Conservation (phyloP, 1,139 yeast genomes). For the Candida pseudocylindracea region DNA sequence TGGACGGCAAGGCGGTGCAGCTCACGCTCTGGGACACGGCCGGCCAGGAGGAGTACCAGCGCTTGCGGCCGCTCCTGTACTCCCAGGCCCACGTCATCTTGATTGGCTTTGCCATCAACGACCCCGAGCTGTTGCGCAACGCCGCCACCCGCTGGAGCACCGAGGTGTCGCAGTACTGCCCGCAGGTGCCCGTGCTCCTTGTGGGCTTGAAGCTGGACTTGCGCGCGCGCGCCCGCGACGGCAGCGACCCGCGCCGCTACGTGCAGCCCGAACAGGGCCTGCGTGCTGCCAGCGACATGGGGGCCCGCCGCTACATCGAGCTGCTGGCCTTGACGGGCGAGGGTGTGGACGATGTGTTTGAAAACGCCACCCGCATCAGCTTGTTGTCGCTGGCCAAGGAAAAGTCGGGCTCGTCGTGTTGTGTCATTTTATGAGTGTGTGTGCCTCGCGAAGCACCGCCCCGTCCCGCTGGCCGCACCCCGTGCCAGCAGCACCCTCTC, state of each 20-base stretch:
- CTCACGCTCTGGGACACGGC: constrained; percentile 94
- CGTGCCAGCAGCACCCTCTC: no score
- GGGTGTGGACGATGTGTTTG: constrained; percentile 67
- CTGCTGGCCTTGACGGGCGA: constrained; percentile 65
- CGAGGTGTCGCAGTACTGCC: constrained; percentile 47
- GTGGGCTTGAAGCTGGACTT: constrained; percentile 57
- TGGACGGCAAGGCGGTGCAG: constrained; percentile 80
- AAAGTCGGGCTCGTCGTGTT: not conserved
- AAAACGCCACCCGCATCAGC: constrained; percentile 52
- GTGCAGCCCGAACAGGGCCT: constrained; percentile 35
- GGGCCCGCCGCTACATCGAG: constrained; percentile 49
- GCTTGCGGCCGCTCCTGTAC: constrained; percentile 65
- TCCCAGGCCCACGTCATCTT: constrained; percentile 54
- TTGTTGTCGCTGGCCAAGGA: constrained; percentile 12
- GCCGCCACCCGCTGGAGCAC: constrained; percentile 54
- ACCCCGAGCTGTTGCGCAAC: constrained; percentile 45
- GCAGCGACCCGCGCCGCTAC: constrained; percentile 5
- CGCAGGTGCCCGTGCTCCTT: constrained; percentile 38
- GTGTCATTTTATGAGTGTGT: not conserved
- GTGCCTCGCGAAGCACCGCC: no score
- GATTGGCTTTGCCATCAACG: constrained; percentile 51
- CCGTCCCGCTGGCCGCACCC: no score
- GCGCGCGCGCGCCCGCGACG: constrained; percentile 11
- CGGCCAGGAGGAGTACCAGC: constrained; percentile 80
- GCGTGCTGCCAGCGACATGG: constrained; percentile 37